Conservation (phyloP, 2,329 filamentous ascomycete species). For the Sphaerulina musiva region DNA sequence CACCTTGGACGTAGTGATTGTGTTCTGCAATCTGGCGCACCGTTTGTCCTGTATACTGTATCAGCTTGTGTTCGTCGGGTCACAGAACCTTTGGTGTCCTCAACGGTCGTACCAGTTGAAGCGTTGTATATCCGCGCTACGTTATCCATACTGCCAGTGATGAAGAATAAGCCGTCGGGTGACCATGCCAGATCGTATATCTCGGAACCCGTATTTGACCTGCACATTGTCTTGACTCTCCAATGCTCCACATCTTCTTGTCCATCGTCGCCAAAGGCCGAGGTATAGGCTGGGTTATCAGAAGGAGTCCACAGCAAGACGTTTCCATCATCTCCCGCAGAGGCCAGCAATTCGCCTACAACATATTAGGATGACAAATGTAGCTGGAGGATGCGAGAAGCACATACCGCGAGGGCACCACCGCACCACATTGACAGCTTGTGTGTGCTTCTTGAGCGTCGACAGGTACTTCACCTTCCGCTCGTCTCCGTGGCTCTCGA, state of each 20-base stretch:
- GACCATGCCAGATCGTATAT: slow-evolving; percentile 99
- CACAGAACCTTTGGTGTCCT: neutral
- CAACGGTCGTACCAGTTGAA: slow-evolving; percentile 59
- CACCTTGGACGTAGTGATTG: slow-evolving; percentile 96
- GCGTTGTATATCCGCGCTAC: slow-evolving; percentile 95
- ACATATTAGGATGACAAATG: neutral
- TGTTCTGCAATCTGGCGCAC: slow-evolving; percentile 95
- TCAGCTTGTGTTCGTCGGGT: slow-evolving; percentile 16
- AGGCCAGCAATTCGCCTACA: slow-evolving; percentile 83
- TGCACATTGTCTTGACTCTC: slow-evolving; percentile 96
- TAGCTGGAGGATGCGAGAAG: neutral
- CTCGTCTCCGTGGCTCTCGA: slow-evolving; percentile 78
- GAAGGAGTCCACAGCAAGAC: slow-evolving; percentile 93
- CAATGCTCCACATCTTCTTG: slow-evolving; percentile 94
- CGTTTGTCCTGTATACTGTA: slow-evolving; percentile 47
- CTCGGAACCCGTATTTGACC: slow-evolving; percentile 77
- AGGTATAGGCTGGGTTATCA: slow-evolving; percentile 59
- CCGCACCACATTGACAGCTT: slow-evolving; percentile 95
- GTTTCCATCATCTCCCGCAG: slow-evolving; percentile 94
- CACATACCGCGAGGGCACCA: slow-evolving; percentile 83
- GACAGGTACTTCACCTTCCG: slow-evolving; percentile 86
- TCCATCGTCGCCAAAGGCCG: slow-evolving; percentile 70
- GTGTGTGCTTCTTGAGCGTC: slow-evolving; percentile 86
- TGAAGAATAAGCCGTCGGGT: slow-evolving; percentile 92
- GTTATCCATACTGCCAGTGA: slow-evolving; percentile 99